Base-by-base conservation (phyloP, 768 basidiomycete genomes). In the Phaeolepiota aurea region DNA sequence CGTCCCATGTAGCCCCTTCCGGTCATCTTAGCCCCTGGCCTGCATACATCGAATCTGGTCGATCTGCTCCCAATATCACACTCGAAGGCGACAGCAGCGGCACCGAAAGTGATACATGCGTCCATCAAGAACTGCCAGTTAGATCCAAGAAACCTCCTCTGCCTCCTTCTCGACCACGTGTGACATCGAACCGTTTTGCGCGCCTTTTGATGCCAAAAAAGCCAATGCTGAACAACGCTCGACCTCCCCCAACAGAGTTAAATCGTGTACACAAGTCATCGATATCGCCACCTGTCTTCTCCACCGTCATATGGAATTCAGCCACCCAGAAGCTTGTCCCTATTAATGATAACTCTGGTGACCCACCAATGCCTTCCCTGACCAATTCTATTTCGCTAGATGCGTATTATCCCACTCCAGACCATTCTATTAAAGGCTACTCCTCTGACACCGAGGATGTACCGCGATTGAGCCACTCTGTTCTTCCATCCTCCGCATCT, bases 211-310 rank as follows among this genome's bases (percentile, higher is more conserved):
- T 47, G 25, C 47, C 52, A 13, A 55, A 49, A 37, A 55, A 54
- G 45, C 31, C 38, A 21, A 43, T 43, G 22, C 16, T 32, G 11
- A 30, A 23, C 39, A 38, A 31, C 28, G 14, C 31, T 11, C n/a
- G 13, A 5, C 32, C 39, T 16, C 33, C 22, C 14, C 25, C 41
- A 13, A 13, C 41, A 12, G 46, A 50, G n/a, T 20, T 37, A 20
- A 33, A 37, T 18, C 45, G 48, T 13, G 37, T 51, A 36, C 44
- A 42, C n/a, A 55, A 54, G 37, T 32, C 45, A 15, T 48, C 51
- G n/a, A 57, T 55, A 32, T 55, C 54, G 10, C 40, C 50, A 16
- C 54, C 56, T 12, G 44, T 55, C 25, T 37, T 47, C 13, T 52
- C 53, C 19, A 46, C 44, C 5, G 46, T 47, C 13, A 37, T 47